Evolutionary conservation across 2,329 filamentous ascomycete genomes (phyloP), one percentile per base, ranked within the genome.

Genomic region (Exophiala mesophila): DNA sequence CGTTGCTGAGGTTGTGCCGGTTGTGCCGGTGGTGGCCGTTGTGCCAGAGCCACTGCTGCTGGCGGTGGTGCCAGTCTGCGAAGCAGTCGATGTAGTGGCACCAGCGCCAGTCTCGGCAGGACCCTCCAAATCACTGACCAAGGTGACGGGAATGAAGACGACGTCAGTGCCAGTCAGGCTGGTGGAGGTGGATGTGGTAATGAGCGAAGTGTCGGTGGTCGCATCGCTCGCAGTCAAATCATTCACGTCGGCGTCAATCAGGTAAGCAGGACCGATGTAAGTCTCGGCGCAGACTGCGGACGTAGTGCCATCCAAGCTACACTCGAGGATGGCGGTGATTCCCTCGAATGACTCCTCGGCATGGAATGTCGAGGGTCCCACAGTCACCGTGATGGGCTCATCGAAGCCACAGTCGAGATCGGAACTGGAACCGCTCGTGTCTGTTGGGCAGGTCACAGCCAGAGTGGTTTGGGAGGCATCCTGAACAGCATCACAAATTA

Each of bases 381-480:
- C 48, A 3, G 52, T 54, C 5, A 52, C 40, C 12, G 49, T 54
- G n/a, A 50, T 33, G 12, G 42, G 43, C n/a, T 36, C 41, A 19
- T 33, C 34, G 10, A 50, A 45, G 17, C 44, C 49, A 34, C 52
- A 54, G 12, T 46, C 45, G 34, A 13, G 21, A 6, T 33, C 24
- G 38, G 50, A 45, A 3, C 23, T 38, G 33, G 30, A 33, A 7
- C 31, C 24, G 36, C 47, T 45, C 3, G 28, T 36, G 36, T 29
- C 37, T 8, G 37, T 23, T 9, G 46, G 39, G 32, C 52, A 54
- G 17, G 42, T 33, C n/a, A 54, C 30, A 3, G 42, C 52, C 13
- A 52, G 18, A 5, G 49, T 52, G 9, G 47, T 54, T 23, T 35
- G 39, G 21, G 38, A 34, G 1, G 44, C 37, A 44, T 48, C 45